These are phyloP conservation scores for Scenedesmus sp. DNA, from an alignment of 163 green algal genomes.

Conservation along the genomic window DNA sequence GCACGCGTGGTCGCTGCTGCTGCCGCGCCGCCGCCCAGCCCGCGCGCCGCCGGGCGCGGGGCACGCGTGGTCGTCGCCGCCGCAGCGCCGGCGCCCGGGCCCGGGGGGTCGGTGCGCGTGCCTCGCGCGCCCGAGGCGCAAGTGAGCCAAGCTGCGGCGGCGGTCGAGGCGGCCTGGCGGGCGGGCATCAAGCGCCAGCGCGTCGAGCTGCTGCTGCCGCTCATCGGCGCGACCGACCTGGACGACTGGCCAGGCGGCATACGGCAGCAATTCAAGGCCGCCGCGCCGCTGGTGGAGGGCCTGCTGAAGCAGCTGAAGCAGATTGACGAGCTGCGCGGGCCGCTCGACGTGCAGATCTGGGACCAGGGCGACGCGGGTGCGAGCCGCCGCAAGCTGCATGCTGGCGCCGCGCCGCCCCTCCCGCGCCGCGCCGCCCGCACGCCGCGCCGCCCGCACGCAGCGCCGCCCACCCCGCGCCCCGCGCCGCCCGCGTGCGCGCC, in stretches of 20 bases:
- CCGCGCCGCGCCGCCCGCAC: too few species aligned
- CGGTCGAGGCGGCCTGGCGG: slow-evolving; percentile 64
- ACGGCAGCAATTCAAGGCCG: slow-evolving; percentile 88
- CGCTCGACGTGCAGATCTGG: slow-evolving; percentile 71
- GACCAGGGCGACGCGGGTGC: slow-evolving; percentile 78
- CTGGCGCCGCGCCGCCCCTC: too few species aligned
- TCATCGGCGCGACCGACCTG: slow-evolving; percentile 91
- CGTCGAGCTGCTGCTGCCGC: slow-evolving; percentile 83
- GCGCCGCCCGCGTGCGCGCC: too few species aligned
- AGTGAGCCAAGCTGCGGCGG: slow-evolving; percentile 64
- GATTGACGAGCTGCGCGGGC: slow-evolving; percentile 63
- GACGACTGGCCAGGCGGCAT: slow-evolving; percentile 92
- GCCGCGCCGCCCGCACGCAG: too few species aligned
- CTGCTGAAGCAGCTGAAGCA: slow-evolving; percentile 52
- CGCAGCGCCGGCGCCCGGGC: too few species aligned
- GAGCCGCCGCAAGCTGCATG: too few species aligned
- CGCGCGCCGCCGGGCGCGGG: too few species aligned
- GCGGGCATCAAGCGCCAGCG: slow-evolving; percentile 71
- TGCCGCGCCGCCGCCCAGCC: too few species aligned
- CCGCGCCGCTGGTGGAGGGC: slow-evolving; percentile 76
- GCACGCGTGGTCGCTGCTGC: too few species aligned
- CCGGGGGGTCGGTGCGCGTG: too few species aligned
- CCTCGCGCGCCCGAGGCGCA: slow-evolving; percentile 43
- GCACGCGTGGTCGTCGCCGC: too few species aligned
- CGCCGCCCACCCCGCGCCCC: too few species aligned